Evolutionary conservation across 306 rosid species (phyloP), one percentile per base, ranked within the genome.

Genomic region (Begonia masoniana): DNA sequence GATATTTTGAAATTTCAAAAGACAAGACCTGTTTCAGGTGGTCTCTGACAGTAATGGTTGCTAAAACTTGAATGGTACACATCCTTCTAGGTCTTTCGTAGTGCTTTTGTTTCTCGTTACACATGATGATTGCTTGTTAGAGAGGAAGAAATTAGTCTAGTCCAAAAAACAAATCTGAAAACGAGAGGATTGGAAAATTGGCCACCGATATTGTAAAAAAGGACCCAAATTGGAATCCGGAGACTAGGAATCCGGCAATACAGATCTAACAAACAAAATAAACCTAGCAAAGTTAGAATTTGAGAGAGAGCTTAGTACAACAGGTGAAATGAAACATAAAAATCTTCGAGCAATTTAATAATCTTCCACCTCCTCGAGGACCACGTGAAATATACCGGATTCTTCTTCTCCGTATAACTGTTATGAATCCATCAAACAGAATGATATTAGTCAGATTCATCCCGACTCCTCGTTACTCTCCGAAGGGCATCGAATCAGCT

Each of bases 401-500:
- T 92, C 99, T 77, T 83, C 74, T 77, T 82, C 91, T 64, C 99
- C 99, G 82, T 77, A 70, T 67, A 74, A 71, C 72, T 72, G 41
- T 60, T 21, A 55, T 69, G 57, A 68, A 74, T 77, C 71, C 60
- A 26, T 59, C 69, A 58, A 54, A 55, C 60, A 17, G 56, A 57
- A 69, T 60, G 71, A 43, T 47, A 56, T 64, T 50, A 68, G 62
- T 72, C 62, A 62, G 39, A 60, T 15, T 74, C 78, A 79, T 68
- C 60, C 82, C 58, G 65, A 76, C 52, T 92, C 99, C 49, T 86
- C 99, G 56, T 86, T 92, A 57, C 87, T 94, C 58, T 92, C 99
- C 3, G 99, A 92, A 63, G 99, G 96, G 58, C 95, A 86, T 63
- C 87, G 81, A 67, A 92, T 86, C 10, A 92, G 93, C 73, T 92